Conservation (phyloP, 306 rosid genomes). For the Dalbergia oliveri region DNA sequence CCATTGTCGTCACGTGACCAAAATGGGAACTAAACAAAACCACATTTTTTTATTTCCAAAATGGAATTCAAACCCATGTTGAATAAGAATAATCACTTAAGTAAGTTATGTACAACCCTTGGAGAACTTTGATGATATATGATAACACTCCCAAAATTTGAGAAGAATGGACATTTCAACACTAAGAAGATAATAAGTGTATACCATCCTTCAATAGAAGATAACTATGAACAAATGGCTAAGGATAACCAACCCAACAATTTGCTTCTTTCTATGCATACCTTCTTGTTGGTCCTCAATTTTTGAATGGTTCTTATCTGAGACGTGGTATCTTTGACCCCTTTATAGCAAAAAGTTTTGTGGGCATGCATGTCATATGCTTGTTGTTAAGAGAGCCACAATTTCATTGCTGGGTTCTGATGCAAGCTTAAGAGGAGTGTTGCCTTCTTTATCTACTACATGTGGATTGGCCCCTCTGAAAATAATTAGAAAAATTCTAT, state of each 20-base stretch:
- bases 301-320: background rate
- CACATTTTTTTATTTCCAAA: background rate
- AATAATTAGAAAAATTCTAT: slow-evolving; percentile 27
- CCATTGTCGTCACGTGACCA: slow-evolving; percentile 15
- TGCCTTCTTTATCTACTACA: slow-evolving; percentile 61
- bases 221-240: slow-evolving; percentile 25
- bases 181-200: background rate
- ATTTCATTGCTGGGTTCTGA: slow-evolving; percentile 57
- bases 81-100: slow-evolving; percentile 36
- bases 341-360: background rate
- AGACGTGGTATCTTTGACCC: background rate
- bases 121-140: slow-evolving; percentile 9
- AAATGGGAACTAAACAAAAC: background rate
- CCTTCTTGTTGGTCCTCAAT: background rate
- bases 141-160: slow-evolving; percentile 23
- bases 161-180: slow-evolving; percentile 28
- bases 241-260: slow-evolving; percentile 29
- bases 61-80: background rate
- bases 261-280: background rate
- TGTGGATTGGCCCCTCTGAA: slow-evolving; percentile 73
- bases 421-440: slow-evolving; percentile 60
- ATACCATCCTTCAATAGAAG: slow-evolving; percentile 8
- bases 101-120: slow-evolving; percentile 12
- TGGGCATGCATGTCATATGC: slow-evolving; percentile 43
- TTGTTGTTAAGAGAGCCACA: slow-evolving; percentile 50